phyloP scores from a whole-genome alignment of 2,329 filamentous ascomycete genomes.

The Xylaria hypoxylon region DNA sequence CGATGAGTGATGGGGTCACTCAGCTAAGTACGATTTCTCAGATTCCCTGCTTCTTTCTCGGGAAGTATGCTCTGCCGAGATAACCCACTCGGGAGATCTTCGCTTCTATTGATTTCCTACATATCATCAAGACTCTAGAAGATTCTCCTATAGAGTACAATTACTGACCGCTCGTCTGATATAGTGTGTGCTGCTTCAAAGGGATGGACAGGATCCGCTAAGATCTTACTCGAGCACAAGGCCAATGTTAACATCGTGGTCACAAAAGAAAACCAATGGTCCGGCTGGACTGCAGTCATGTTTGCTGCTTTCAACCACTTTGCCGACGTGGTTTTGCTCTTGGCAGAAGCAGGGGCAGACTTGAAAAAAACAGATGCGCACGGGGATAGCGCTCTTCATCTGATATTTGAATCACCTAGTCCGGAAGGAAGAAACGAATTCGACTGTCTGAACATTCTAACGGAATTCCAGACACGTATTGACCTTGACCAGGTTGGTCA shows the following conservation, averaged over 20 bases:
- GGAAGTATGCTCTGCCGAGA: too few species aligned
- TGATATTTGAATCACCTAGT: not conserved
- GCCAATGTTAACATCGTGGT: slow-evolving; percentile 11
- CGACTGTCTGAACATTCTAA: slow-evolving; percentile 5
- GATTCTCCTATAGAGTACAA: not conserved
- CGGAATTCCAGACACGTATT: slow-evolving; percentile 21
- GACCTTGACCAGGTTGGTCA: slow-evolving; percentile 6
- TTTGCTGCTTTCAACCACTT: slow-evolving; percentile 16
- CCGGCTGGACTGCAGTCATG: slow-evolving; percentile 14
- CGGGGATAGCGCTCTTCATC: slow-evolving; percentile 2
- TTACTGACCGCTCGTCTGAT: not conserved
- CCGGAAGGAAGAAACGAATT: not conserved
- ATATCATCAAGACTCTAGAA: not conserved
- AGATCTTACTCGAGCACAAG: slow-evolving; percentile 19
- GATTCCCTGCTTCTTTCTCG: not conserved
- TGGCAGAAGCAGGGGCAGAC: slow-evolving; percentile 18
- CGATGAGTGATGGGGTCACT: not conserved
- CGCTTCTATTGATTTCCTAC: not conserved
- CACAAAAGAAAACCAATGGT: not conserved
- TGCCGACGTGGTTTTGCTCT: slow-evolving; percentile 14
- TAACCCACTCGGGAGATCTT: not conserved
- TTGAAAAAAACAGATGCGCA: not conserved
- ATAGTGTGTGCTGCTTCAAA: slow-evolving; percentile 17
- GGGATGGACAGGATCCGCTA: slow-evolving; percentile 13
- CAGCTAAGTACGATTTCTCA: slow-evolving; percentile 10